phyloP scores from a whole-genome alignment of 441 rosid species.

The Hura crepitans region DNA sequence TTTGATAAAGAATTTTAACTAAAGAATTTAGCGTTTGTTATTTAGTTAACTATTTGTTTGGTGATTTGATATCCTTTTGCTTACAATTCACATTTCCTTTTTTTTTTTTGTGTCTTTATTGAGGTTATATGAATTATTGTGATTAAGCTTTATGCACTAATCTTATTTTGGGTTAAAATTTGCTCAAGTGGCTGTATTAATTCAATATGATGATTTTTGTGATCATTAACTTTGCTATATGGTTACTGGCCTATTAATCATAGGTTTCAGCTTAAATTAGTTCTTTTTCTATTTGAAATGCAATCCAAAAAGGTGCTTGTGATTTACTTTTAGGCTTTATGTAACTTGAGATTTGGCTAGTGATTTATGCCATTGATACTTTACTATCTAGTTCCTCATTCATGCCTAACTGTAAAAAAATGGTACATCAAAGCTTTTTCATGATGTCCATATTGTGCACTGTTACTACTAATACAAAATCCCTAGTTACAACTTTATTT shows the following conservation, averaged over 20 bases:
- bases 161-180: neutral
- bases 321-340: neutral
- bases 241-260: slow-evolving; percentile 1
- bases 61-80: too few species aligned
- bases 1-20: neutral
- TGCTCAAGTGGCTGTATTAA: neutral
- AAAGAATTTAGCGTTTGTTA: neutral
- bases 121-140: too few species aligned
- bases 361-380: neutral
- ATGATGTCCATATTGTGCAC: too few species aligned
- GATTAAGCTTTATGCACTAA: neutral
- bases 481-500: too few species aligned
- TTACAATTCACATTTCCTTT: neutral
- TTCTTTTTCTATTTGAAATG: neutral
- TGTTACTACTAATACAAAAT: too few species aligned
- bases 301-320: neutral
- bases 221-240: neutral
- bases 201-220: neutral
- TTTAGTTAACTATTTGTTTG: neutral
- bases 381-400: too few species aligned
- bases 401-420: too few species aligned
- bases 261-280: neutral
- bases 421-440: too few species aligned
- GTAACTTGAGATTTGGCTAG: neutral
- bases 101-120: too few species aligned